Evolutionary conservation across 2,329 filamentous ascomycete genomes (phyloP).

Genomic region (Diaporthe helianthi): DNA sequence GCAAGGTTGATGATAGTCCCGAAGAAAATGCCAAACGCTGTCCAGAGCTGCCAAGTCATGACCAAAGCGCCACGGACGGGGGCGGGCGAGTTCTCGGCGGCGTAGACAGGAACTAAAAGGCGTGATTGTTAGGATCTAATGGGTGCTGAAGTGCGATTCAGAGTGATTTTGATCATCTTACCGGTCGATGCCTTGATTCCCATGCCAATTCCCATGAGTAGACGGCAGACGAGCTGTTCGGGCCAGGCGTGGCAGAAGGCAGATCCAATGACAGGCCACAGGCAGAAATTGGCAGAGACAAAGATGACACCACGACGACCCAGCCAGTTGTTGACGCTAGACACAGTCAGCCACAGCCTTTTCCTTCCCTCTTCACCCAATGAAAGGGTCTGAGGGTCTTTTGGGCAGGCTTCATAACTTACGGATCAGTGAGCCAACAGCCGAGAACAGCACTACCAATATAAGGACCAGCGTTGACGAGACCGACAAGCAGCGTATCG

Average conservation of each 20-base stretch:
- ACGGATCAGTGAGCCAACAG: conserved; percentile 10
- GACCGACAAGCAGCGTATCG: conserved; percentile 63
- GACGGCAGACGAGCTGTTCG: conserved; percentile 70
- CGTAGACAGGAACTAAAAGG: conserved; percentile 58
- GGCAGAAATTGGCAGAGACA: conserved; percentile 53
- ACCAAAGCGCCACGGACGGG: conserved; percentile 61
- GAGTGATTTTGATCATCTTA: background rate
- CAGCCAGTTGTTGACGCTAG: background rate
- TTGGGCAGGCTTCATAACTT: conserved; percentile 43
- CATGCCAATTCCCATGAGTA: conserved; percentile 74
- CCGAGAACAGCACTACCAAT: conserved; percentile 45
- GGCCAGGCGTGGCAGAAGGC: conserved; percentile 72
- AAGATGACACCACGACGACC: conserved; percentile 38
- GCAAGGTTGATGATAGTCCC: conserved; percentile 71
- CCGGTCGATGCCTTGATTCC: conserved; percentile 66
- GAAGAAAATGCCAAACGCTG: conserved; percentile 56
- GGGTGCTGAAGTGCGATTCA: background rate
- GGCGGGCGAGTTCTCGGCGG: conserved; percentile 59
- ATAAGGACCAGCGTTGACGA: conserved; percentile 59
- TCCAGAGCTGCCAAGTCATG: conserved; percentile 64
- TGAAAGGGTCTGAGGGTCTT: conserved; percentile 41
- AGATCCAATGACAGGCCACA: conserved; percentile 66
- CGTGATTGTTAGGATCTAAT: background rate
- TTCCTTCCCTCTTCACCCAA: background rate
- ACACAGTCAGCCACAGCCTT: conserved; percentile 43